Evolutionary conservation across 1,139 yeast species (phyloP), one percentile per base, ranked within the genome.

Genomic region (Taphrina populina): DNA sequence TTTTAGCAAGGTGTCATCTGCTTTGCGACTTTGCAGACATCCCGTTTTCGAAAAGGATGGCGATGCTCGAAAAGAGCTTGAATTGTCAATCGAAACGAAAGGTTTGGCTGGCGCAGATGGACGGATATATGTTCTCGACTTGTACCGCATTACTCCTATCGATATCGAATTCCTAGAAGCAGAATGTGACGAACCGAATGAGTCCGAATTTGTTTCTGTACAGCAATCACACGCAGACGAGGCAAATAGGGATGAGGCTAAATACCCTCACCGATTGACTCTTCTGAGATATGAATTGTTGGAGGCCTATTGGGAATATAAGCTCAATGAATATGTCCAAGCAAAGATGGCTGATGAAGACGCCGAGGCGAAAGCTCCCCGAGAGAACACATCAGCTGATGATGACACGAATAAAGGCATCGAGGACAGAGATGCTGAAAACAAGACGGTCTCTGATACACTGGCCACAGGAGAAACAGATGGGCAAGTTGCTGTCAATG

Each of bases 91-190:
- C 60, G 92, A 84, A 62, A 79, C 88, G 40, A 92, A 90, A 71
- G 97, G 96, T 64, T 78, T 90, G 64, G 70, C 74, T 44, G 97
- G 97, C 55, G 79, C 84, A 55, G 98, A 92, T 68, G 86, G 85
- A 36, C 81, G 96, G 65, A 80, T 80, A 62, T 92, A 92, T 68
- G 73, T 88, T 61, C 78, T 92, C 65, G 98, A 92, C 66, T 75
- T 90, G 62, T 86, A 82, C 73, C 80, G 94, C 66, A 75, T 88
- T 11, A 80, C 95, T 13, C 97, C 97, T 40, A 73, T 84, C 58
- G 98, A 92, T 71, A 76, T 88, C 59, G 79, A 77, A 56, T 90
- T 88, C 66, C 77, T 81, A 58, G 90, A 84, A 58, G 68, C 73
- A 26, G 49, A 43, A n/a, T 52, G 56, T 20, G 17, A 8, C 3